Evolutionary conservation across 306 rosid genomes (phyloP), one percentile per base, ranked within the genome.

Genomic region (Prunus dulcis): DNA sequence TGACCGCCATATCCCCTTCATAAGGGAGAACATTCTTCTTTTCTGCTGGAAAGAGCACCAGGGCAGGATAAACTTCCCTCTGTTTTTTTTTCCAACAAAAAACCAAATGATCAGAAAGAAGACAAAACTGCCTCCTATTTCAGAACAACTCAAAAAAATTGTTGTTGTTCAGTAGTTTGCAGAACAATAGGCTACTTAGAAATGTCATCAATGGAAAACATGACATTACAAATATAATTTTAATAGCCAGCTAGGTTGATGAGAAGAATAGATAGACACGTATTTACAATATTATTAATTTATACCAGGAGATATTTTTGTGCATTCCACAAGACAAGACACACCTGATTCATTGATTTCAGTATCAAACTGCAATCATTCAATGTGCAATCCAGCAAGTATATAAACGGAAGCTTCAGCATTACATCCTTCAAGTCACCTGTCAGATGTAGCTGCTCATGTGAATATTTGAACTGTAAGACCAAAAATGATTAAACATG

Each of bases 1-100:
- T 79, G 64, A 92, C 97, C 49, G 96, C 81, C 86, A 89, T 68
- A 71, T 87, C 93, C 55, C 98, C 97, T 62, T 80, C 87, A 88
- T 92, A 95, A 58, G 79, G 87, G 49, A 92, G 20, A 78, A 88
- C 84, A 55, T 83, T 79, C 86, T 85, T 88, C 76, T 74, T 90
- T 80, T 77, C 91, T 67, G 97, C 98, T 70, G 95, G 96, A 85
- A 90, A 95, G 83, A 95, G 84, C 77, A 90, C 28, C 76, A 95
- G 85, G 52, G 93, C 84, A 79, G 98, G 98, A 89, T 88, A 95
- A 71, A 88, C 91, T 81, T 84, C 98, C 77, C 85, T 80, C 98
- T 95, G 95, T 90, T 84, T 71, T 84, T 71, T 71, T 80, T 73
- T 73, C 55, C 58, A 80, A 81, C 45, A 75, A 11, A 78, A 38